Conservation (phyloP, 768 basidiomycete species). For the Tylopilus subfusipes region DNA sequence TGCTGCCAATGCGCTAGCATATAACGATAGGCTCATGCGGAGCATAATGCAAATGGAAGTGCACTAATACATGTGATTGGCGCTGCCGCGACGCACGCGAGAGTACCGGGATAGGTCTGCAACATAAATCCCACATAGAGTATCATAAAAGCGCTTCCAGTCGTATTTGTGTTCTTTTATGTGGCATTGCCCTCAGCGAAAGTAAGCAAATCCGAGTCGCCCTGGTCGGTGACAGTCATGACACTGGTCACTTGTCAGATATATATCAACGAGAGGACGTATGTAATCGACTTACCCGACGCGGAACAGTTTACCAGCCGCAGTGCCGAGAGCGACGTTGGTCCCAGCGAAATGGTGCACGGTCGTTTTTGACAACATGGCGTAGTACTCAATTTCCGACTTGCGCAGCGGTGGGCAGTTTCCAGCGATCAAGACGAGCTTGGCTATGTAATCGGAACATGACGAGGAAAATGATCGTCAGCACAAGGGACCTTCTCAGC, state of each 20-base stretch:
- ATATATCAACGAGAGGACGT: not conserved
- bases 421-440: constrained; percentile 96
- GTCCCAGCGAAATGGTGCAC: constrained; percentile 98
- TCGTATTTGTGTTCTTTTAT: constrained; percentile 35
- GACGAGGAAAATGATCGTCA: constrained; percentile 41
- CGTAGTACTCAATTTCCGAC: constrained; percentile 99
- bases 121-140: constrained; percentile 1
- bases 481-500: constrained; percentile 99
- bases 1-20: not conserved
- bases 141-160: constrained; percentile 1
- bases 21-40: not conserved
- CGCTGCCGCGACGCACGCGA: not conserved
- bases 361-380: constrained; percentile 98
- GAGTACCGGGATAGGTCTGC: not conserved
- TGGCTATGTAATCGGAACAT: constrained; percentile 55
- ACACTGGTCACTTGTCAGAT: constrained; percentile 52
- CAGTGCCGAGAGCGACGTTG: constrained; percentile 97
- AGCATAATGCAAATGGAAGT: not conserved
- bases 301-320: constrained; percentile 98
- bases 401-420: constrained; percentile 99
- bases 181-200: constrained; percentile 72
- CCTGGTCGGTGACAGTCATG: constrained; percentile 94
- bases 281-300: constrained; percentile 65
- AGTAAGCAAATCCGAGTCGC: constrained; percentile 92
- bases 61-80: not conserved